Percentiles rank a stretch among this genome's conserved stretches.
Evolutionary conservation across 495 filamentous ascomycete genomes (phyloP).

Genomic region (Aspergillus campestris): DNA sequence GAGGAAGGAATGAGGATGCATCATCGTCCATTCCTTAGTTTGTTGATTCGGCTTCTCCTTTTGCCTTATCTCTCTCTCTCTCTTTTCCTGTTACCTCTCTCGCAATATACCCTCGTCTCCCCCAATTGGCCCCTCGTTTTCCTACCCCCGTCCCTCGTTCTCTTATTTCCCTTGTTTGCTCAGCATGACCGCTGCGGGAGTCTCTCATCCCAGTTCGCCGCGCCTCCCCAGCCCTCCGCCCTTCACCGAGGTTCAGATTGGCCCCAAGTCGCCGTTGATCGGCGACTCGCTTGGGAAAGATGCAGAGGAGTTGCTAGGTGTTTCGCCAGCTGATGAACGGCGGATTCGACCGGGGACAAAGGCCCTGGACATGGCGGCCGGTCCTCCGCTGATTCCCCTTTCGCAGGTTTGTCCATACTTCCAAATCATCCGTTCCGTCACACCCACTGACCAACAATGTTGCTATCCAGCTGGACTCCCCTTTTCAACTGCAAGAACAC

Average conservation of each 20-base stretch:
- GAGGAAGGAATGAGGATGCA: no score
- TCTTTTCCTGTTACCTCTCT: slow-evolving; percentile 1
- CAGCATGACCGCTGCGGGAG: slow-evolving; percentile 44
- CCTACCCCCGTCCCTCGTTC: background rate
- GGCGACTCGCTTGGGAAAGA: slow-evolving; percentile 41
- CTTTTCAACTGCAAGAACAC: slow-evolving; percentile 98
- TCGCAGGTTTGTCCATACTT: slow-evolving; percentile 52
- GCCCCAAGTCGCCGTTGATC: slow-evolving; percentile 68
- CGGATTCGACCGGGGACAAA: slow-evolving; percentile 90
- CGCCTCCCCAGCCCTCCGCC: slow-evolving; percentile 84
- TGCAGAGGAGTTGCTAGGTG: slow-evolving; percentile 26
- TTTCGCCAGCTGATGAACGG: slow-evolving; percentile 50
- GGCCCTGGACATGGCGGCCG: slow-evolving; percentile 80
- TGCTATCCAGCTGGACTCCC: slow-evolving; percentile 67
- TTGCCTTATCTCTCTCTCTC: slow-evolving; percentile 17
- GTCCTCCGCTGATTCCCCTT: slow-evolving; percentile 79
- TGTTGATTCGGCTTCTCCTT: slow-evolving; percentile 1
- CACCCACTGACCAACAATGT: slow-evolving; percentile 14
- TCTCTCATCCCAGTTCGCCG: slow-evolving; percentile 70
- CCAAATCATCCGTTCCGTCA: background rate
- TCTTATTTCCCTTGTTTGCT: slow-evolving; percentile 3
- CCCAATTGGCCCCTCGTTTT: no score
- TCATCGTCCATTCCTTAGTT: background rate
- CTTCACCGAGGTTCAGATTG: slow-evolving; percentile 83
- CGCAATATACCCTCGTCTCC: no score